Evolutionary conservation across 768 basidiomycete species (phyloP), one percentile per base, ranked within the genome.

Genomic region (Mycena maculata): DNA sequence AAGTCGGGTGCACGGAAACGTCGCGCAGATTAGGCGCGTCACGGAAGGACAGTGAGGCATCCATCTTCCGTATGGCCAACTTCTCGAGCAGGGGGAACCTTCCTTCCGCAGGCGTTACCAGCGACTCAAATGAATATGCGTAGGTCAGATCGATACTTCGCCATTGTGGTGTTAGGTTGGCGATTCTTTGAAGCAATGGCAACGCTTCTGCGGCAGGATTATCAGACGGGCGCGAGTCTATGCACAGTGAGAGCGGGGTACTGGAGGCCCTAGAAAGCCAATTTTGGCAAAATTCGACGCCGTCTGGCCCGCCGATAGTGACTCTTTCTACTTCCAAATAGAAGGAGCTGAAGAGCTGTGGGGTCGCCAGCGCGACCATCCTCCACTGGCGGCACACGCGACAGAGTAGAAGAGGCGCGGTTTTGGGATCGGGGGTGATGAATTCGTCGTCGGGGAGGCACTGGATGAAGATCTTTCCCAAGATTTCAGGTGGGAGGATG

Each of bases 331-430:
- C 33, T 25, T 4, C 31, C 15, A 48, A 6, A 12, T 22, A 42
- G n/a, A 72, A 33, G 6, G 70, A 71, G 22, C 36, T 47, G 70
- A 69, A 73, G 27, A 73, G 57, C 16, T 28, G 23, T 8, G 69
- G 63, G 18, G 67, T 69, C 7, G 70, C 50, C 11, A 63, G 25
- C 9, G 70, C 68, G 4, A 59, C 39, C 1, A 54, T 39, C 30
- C 70, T 65, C 69, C 69, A 73, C 15, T 39, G 25, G n/a, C 55
- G 64, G 44, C 61, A 57, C 22, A 73, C 30, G 36, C 56, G 36
- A 41, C 72, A 65, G 22, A 73, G 70, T 6, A 71, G 38, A 13
- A 73, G 59, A 5, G 72, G 70, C 5, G 72, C 64, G 16, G 39
- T 48, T 13, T 9, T 20, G 36, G 44, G 15, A 15, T 60, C 30